Base-by-base conservation (phyloP, 225 moss, liverwort and hornwort genomes). In the Straminergon stramineum region DNA sequence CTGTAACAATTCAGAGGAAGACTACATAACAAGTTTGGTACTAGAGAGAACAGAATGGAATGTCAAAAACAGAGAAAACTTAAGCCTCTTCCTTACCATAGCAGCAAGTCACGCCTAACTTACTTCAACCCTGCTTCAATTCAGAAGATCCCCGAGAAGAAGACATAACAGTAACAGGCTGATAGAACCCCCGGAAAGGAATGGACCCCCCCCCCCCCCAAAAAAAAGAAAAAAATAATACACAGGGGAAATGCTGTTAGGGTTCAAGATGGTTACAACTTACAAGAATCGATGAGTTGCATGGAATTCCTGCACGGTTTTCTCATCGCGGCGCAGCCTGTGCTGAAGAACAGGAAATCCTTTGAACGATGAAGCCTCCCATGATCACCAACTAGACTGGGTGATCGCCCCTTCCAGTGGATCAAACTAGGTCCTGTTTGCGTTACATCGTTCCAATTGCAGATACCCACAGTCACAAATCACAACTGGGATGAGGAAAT, bases 21-120 rank as follows among this genome's bases (percentile, higher is more conserved):
- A 91, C 89, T 84, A 79, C 87, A 89, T 79, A 73, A 74, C 81
- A 80, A 57, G 52, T 61, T 53, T 51, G 61, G 57, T 16, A 48
- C 63, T 17, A 56, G 28, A 52, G 60, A 83, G 78, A n/a, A 68
- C 91, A 82, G 34, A 66, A 84, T 58, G 79, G 39, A 86, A 41
- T 70, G 53, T 17, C 52, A 34, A 62, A 85, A 67, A 69, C 39
- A 61, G 81, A 32, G 22, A 32, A 74, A 79, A 51, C 63, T 20
- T 9, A 48, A 85, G 63, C 76, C 85, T 87, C 82, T 85, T 89
- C 77, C 76, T 91, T 52, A 89, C 89, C 91, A 92, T 86, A 22
- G 64, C 79, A 13, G 48, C 89, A 84, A 23, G 31, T 37, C 31
- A 37, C 83, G 60, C 75, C 76, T 61, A 37, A 68, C 37, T 53